A percentile compares a stretch with the other conserved stretches of the same genome.
These are phyloP conservation scores for Backusella tuberculispora DNA, from an alignment of 192 early-diverging fungal genomes.

Conservation along the genomic window DNA sequence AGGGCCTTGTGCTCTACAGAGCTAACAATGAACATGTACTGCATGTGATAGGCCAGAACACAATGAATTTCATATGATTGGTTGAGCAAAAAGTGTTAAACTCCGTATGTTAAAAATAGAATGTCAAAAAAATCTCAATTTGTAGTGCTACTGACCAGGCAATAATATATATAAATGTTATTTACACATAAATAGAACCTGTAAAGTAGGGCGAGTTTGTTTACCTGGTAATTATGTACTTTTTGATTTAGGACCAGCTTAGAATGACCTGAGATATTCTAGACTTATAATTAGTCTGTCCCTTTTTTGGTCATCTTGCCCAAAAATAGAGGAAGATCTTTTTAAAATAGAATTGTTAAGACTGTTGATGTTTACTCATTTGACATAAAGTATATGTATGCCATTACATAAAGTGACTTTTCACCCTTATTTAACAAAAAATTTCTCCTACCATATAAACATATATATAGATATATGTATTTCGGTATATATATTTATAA, in stretches of 20 bases:
- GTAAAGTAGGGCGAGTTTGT: neutral
- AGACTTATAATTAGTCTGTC: neutral
- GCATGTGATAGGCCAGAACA: constrained; percentile 11
- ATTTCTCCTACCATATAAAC: neutral
- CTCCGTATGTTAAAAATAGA: neutral
- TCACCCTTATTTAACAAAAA: neutral
- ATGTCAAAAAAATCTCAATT: neutral
- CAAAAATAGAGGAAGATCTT: constrained; percentile 11
- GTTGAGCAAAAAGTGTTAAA: neutral
- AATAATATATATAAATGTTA: constrained; percentile 2
- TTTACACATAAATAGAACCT: constrained; percentile 8
- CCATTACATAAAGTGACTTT: constrained; percentile 3
- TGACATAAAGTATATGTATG: neutral
- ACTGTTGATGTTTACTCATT: neutral
- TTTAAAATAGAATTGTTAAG: neutral
- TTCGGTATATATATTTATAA: neutral
- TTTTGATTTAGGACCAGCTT: neutral
- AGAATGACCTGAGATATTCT: neutral
- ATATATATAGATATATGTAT: neutral
- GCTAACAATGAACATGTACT: constrained; percentile 3
- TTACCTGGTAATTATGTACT: constrained; percentile 6
- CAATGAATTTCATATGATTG: neutral
- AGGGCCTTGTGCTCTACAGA: neutral
- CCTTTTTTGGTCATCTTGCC: neutral
- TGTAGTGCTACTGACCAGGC: neutral